Evolutionary conservation across 176 grass and related monocot genomes (phyloP).

Genomic region (Bolboschoenus planiculmis): DNA sequence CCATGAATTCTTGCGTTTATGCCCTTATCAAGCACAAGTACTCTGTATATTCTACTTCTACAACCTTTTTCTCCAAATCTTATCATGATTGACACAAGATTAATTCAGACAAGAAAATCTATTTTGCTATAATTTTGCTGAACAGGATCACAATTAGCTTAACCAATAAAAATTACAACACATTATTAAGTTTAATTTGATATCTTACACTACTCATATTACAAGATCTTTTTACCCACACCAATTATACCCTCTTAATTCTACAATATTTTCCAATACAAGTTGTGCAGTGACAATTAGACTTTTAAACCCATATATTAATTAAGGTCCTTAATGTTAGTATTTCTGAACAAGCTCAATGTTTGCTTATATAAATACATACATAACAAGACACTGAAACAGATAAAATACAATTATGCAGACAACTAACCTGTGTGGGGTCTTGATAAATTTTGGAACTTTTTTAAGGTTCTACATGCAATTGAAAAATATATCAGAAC

Average conservation of each 20-base stretch:
- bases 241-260: background rate
- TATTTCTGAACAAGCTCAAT: background rate
- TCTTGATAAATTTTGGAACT: background rate
- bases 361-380: background rate
- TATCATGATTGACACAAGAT: background rate
- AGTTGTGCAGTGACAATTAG: background rate
- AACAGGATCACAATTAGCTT: background rate
- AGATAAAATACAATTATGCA: background rate
- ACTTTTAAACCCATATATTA: background rate
- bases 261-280: background rate
- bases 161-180: background rate
- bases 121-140: background rate
- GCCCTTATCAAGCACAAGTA: background rate
- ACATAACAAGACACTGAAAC: background rate
- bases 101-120: background rate
- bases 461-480: background rate
- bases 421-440: background rate
- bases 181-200: background rate
- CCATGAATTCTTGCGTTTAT: background rate
- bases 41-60: background rate
- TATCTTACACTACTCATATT: background rate
- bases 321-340: background rate
- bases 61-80: background rate
- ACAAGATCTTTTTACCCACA: background rate
- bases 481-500: background rate